Percentiles rank a stretch among this genome's conserved stretches.
Evolutionary conservation across 2,329 filamentous ascomycete genomes (phyloP).

Genomic region (Colletotrichum spinosum): DNA sequence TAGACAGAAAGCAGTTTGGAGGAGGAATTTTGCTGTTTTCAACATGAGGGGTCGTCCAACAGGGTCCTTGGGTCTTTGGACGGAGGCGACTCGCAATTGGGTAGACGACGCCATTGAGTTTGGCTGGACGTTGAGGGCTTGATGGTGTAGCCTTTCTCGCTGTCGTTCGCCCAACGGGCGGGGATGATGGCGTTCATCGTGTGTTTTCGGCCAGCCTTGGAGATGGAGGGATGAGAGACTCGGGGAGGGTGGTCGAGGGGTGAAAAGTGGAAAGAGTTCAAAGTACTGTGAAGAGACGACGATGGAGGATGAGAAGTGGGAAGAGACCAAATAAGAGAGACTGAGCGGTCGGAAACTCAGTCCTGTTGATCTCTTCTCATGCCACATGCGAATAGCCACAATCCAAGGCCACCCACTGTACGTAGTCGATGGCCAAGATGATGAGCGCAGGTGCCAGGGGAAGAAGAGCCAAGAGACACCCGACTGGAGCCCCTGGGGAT

Average conservation of each 20-base stretch:
- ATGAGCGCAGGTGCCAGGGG: too few relatives aligned
- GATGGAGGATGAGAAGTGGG: not conserved
- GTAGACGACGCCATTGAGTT: constrained; percentile 15
- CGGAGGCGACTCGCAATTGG: not conserved
- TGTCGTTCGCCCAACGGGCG: constrained; percentile 6
- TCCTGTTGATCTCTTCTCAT: not conserved
- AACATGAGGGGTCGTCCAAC: constrained; percentile 17
- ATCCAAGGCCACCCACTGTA: not conserved
- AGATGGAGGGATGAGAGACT: not conserved
- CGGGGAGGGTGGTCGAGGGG: not conserved
- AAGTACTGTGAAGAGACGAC: not conserved
- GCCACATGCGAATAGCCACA: constrained; percentile 1
- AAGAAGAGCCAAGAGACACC: too few relatives aligned
- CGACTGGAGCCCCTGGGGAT: too few relatives aligned
- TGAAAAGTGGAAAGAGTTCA: not conserved
- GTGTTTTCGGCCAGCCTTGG: not conserved
- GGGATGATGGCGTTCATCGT: not conserved
- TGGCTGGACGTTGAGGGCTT: not conserved
- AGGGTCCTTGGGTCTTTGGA: not conserved
- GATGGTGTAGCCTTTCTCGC: constrained; percentile 7
- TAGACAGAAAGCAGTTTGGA: not conserved
- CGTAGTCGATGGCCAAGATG: too few relatives aligned
- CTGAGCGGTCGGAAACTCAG: constrained; percentile 7
- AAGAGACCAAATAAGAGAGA: constrained; percentile 1
- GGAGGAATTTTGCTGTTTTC: constrained; percentile 2